Evolutionary conservation across 2,329 filamentous ascomycete species (phyloP).

Genomic region (Fusarium sp.): DNA sequence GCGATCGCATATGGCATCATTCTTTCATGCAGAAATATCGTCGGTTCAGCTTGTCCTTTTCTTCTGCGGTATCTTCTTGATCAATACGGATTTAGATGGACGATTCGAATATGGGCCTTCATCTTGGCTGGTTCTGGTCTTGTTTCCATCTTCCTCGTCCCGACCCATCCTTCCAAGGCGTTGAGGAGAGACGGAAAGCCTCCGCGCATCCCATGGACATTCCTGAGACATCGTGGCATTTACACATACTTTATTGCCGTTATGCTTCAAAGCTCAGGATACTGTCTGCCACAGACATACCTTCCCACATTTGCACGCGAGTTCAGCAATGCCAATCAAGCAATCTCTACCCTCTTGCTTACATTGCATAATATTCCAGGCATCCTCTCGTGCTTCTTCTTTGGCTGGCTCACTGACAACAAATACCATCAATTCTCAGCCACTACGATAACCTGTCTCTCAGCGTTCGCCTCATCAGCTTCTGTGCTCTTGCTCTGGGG

Average conservation of each 20-base stretch:
- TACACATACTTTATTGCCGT: neutral
- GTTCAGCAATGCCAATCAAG: neutral
- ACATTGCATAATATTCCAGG: neutral
- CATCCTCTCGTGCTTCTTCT: neutral
- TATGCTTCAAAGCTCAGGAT: neutral
- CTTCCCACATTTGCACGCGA: slow-evolving; percentile 1
- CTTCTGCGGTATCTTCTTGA: neutral
- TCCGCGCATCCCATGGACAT: slow-evolving; percentile 2
- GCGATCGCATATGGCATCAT: slow-evolving; percentile 4
- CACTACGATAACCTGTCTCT: neutral
- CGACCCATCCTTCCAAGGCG: neutral
- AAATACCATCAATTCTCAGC: slow-evolving; percentile 4
- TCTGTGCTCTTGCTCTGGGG: neutral
- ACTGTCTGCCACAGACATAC: neutral
- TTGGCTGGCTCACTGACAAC: slow-evolving; percentile 5
- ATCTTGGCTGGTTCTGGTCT: neutral
- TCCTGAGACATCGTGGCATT: neutral
- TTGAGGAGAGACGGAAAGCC: neutral
- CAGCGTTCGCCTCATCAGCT: neutral
- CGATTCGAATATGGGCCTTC: neutral
- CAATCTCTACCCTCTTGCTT: neutral
- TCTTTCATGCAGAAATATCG: neutral
- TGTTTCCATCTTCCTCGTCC: neutral
- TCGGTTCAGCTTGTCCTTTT: neutral
- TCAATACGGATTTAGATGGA: slow-evolving; percentile 1